Percentiles rank a stretch among this genome's conserved stretches.
These are phyloP conservation scores for Hemileia vastatrix DNA, from an alignment of 1,284 basidiomycete species.

Conservation along the genomic window DNA sequence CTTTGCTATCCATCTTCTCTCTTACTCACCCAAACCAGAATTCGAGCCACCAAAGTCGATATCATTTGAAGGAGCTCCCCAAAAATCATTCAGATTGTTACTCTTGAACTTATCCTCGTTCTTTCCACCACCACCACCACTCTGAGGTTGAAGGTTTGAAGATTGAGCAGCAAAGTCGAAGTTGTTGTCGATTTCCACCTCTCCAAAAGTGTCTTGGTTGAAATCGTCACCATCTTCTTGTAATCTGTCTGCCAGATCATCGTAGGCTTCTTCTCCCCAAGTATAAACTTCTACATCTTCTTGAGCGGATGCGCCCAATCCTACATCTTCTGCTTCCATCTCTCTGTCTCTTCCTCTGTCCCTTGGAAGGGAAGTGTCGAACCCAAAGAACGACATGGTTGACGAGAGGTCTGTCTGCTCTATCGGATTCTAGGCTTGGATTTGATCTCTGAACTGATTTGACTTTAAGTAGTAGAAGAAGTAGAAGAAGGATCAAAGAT, in stretches of 20 bases:
- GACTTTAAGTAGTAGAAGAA: too few species aligned
- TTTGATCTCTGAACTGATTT: too few species aligned
- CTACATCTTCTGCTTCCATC: neutral
- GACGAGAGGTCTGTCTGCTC: too few species aligned
- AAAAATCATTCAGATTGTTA: neutral
- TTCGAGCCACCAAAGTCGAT: neutral
- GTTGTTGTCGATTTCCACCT: neutral
- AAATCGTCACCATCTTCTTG: slow-evolving; percentile 31
- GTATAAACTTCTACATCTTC: slow-evolving; percentile 45
- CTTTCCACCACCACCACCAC: too few species aligned
- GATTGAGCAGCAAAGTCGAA: neutral
- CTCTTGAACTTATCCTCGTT: neutral
- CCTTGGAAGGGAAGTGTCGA: slow-evolving; percentile 39
- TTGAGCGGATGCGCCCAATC: slow-evolving; percentile 32
- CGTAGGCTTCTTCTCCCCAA: slow-evolving; percentile 42
- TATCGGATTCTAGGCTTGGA: too few species aligned
- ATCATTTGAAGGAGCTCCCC: neutral
- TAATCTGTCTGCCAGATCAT: slow-evolving; percentile 39
- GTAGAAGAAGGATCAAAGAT: neutral
- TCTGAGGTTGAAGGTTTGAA: neutral
- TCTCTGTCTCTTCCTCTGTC: slow-evolving; percentile 11
- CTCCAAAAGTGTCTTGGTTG: slow-evolving; percentile 39
- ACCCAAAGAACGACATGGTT: slow-evolving; percentile 44
- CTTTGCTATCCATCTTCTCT: too few species aligned
- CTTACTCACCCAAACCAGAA: too few species aligned